Evolutionary conservation across 1,284 basidiomycete genomes (phyloP).

Genomic region (Cryptococcus jaspeensis): DNA sequence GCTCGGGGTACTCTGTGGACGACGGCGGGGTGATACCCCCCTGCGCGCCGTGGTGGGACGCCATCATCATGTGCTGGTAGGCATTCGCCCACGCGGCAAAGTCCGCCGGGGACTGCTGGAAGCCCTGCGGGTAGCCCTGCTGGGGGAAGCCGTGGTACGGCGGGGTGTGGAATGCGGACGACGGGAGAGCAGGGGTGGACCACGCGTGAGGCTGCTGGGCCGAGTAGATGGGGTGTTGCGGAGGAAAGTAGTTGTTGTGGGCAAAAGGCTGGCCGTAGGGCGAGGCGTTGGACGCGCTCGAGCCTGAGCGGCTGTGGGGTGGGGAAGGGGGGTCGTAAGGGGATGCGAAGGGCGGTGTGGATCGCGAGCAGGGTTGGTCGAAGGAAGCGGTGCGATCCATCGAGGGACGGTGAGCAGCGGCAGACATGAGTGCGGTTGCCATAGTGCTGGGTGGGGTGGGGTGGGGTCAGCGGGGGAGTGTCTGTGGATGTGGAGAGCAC

Average conservation of each 20-base stretch:
- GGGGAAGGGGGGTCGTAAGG: constrained; percentile 30
- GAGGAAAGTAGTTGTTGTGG: constrained; percentile 11
- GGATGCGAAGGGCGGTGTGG: constrained; percentile 27
- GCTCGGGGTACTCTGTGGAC: constrained; percentile 15
- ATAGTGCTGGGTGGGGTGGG: constrained; percentile 25
- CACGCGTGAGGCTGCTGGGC: constrained; percentile 21
- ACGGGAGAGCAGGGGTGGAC: constrained; percentile 29
- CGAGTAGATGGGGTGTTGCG: constrained; percentile 20
- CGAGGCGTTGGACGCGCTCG: constrained; percentile 20
- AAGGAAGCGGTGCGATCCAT: constrained; percentile 47
- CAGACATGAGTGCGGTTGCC: constrained; percentile 43
- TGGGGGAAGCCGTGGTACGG: constrained; percentile 25
- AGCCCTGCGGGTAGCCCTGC: constrained; percentile 33
- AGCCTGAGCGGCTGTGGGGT: constrained; percentile 22
- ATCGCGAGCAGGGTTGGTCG: constrained; percentile 34
- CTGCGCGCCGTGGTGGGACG: constrained; percentile 15
- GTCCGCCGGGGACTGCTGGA: constrained; percentile 39
- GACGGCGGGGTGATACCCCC: constrained; percentile 23
- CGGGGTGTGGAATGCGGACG: constrained; percentile 36
- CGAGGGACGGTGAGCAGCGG: constrained; percentile 38
- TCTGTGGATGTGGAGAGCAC: not conserved
- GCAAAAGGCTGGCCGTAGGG: constrained; percentile 23
- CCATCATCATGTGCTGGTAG: constrained; percentile 48
- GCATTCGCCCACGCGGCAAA: constrained; percentile 49
- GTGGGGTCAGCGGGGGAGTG: not conserved